These are phyloP conservation scores for Chrysopogon serrulatus DNA, from an alignment of 176 grass and related monocot species.

Conservation along the genomic window DNA sequence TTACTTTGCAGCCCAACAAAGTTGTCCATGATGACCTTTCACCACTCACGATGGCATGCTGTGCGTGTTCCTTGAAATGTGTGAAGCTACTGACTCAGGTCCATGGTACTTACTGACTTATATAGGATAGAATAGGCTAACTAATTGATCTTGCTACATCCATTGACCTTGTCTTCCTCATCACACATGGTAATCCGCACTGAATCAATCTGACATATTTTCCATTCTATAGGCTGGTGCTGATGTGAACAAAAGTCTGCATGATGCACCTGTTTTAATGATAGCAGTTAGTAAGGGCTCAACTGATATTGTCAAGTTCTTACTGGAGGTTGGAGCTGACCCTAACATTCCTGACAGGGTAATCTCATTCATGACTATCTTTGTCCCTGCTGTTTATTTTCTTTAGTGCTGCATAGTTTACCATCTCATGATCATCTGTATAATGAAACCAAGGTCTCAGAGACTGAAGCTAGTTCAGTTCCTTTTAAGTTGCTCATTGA, in stretches of 20 bases:
- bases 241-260: conserved; percentile 26
- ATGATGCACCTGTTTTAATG: not conserved
- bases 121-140: not conserved
- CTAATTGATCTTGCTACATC: not conserved
- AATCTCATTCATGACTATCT: not conserved
- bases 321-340: conserved; percentile 34
- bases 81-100: conserved; percentile 28
- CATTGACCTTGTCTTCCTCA: not conserved
- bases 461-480: not conserved
- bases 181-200: not conserved
- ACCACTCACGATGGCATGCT: conserved; percentile 7
- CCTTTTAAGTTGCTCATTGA: not conserved
- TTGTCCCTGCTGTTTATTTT: not conserved
- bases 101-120: not conserved
- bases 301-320: conserved; percentile 15
- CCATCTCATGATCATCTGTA: no score
- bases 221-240: conserved; percentile 35
- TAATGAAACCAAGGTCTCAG: no score
- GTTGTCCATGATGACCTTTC: not conserved
- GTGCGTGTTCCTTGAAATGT: conserved; percentile 16
- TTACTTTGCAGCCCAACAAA: conserved; percentile 25
- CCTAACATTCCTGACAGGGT: conserved; percentile 27
- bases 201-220: not conserved
- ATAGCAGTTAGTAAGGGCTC: not conserved
- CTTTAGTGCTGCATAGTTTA: not conserved